These are phyloP conservation scores for Triglochin maritima DNA, from an alignment of 106 monocot species.

Conservation along the genomic window DNA sequence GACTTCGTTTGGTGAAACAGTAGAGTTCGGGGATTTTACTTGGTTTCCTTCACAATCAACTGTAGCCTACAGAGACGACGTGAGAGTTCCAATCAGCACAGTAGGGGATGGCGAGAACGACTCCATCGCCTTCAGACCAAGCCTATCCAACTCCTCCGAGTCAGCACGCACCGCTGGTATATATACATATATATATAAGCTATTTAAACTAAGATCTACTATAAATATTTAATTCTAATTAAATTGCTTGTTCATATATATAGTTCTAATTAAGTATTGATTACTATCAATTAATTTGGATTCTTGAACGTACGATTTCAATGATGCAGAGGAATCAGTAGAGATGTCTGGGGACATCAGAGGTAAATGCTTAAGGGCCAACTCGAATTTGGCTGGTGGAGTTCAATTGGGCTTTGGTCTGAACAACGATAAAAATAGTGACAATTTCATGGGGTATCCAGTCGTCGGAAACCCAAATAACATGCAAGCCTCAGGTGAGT, in stretches of 20 bases:
- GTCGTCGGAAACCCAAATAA: conserved; percentile 12
- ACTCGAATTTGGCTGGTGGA: not conserved
- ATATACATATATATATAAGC: not conserved
- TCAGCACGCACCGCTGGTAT: not conserved
- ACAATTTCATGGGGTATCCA: conserved; percentile 9
- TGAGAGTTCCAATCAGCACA: not conserved
- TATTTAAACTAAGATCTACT: not conserved
- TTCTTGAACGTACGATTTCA: not conserved
- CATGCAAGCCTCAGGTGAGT: conserved; percentile 13
- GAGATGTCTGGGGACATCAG: not conserved
- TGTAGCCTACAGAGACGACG: not conserved
- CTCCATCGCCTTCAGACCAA: not conserved
- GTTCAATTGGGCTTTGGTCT: conserved; percentile 1
- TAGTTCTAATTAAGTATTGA: too few species aligned
- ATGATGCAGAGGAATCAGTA: conserved; percentile 8
- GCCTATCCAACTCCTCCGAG: not conserved
- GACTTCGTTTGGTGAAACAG: not conserved
- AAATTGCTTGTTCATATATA: too few species aligned
- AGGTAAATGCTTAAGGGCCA: conserved; percentile 6
- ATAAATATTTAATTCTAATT: too few species aligned
- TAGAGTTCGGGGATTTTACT: not conserved
- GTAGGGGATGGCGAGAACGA: not conserved
- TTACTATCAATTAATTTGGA: not conserved
- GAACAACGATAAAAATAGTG: not conserved
- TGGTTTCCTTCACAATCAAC: not conserved